phyloP scores from a whole-genome alignment of 179 eudicot genomes.

The Beta macrorhiza region DNA sequence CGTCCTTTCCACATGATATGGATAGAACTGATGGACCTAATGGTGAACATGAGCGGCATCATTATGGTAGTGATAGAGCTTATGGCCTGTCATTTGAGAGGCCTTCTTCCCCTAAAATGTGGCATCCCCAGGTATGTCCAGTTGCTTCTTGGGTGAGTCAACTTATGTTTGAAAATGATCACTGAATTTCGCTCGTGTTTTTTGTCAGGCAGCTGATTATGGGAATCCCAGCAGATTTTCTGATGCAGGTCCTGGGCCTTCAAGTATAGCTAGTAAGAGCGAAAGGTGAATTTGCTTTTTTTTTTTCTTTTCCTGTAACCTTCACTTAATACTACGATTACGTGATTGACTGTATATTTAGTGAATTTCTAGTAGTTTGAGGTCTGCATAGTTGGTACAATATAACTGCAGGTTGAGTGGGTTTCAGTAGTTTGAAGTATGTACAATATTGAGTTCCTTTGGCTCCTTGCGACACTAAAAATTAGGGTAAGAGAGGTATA shows the following conservation, averaged over 20 bases:
- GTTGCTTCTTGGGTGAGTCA: constrained; percentile 15
- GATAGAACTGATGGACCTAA: constrained; percentile 40
- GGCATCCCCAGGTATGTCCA: constrained; percentile 43
- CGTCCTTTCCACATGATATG: constrained; percentile 34
- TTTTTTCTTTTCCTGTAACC: too few relatives aligned
- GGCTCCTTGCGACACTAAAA: not conserved
- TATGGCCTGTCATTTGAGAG: constrained; percentile 41
- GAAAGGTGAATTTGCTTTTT: constrained; percentile 31
- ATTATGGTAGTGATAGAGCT: constrained; percentile 39
- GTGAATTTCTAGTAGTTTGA: not conserved
- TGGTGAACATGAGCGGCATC: constrained; percentile 35
- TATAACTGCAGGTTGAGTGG: too few relatives aligned
- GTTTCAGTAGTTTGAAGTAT: too few relatives aligned
- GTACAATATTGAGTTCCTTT: not conserved
- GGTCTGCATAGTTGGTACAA: not conserved
- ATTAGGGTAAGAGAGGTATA: too few relatives aligned
- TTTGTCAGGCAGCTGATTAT: constrained; percentile 39
- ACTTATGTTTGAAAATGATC: not conserved
- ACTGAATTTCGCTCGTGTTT: constrained; percentile 2
- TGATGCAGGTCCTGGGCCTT: constrained; percentile 36
- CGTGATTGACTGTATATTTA: not conserved
- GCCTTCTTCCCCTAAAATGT: constrained; percentile 41
- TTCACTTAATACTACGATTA: not conserved
- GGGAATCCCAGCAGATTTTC: constrained; percentile 39
- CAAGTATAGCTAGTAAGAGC: constrained; percentile 23